A percentile compares a stretch with the other conserved stretches of the same genome.
Conservation (phyloP, 176 grass and related monocot species). For the Carex myosuroides region DNA sequence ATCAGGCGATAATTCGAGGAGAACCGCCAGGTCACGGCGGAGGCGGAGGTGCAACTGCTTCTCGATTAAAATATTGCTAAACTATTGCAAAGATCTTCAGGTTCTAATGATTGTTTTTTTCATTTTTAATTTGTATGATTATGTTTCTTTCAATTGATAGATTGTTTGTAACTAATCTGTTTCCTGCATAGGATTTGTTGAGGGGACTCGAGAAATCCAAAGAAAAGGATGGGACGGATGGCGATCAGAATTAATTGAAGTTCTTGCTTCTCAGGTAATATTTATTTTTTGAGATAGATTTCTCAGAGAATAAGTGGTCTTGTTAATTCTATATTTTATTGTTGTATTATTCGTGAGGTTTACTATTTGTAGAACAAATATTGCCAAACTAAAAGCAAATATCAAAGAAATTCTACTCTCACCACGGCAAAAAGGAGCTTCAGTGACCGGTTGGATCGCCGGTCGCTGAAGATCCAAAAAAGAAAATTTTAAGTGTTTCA, state of each 20-base stretch:
- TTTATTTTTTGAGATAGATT: not conserved
- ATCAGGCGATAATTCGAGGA: no score
- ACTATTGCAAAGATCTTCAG: constrained; percentile 28
- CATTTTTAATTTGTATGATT: not conserved
- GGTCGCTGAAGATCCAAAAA: no score
- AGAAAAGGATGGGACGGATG: constrained; percentile 31
- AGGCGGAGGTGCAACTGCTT: no score
- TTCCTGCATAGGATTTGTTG: not conserved
- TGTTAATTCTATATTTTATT: not conserved
- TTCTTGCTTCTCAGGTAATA: constrained; percentile 42
- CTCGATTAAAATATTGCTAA: no score
- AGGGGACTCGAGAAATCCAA: constrained; percentile 32
- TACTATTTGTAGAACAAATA: no score
- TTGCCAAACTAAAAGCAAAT: no score
- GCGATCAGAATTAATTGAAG: constrained; percentile 25
- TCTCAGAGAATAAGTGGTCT: not conserved
- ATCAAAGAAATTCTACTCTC: no score
- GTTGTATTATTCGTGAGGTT: not conserved
- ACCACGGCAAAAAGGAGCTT: no score
- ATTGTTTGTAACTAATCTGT: constrained; percentile 12
- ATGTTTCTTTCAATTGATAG: not conserved
- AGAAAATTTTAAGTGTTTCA: no score
- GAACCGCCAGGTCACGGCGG: no score
- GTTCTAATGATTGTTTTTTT: constrained; percentile 23
- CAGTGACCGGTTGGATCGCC: no score